Evolutionary conservation across 1,284 basidiomycete species (phyloP), one percentile per base, ranked within the genome.

Genomic region (Sanghuangporus sanghuang): DNA sequence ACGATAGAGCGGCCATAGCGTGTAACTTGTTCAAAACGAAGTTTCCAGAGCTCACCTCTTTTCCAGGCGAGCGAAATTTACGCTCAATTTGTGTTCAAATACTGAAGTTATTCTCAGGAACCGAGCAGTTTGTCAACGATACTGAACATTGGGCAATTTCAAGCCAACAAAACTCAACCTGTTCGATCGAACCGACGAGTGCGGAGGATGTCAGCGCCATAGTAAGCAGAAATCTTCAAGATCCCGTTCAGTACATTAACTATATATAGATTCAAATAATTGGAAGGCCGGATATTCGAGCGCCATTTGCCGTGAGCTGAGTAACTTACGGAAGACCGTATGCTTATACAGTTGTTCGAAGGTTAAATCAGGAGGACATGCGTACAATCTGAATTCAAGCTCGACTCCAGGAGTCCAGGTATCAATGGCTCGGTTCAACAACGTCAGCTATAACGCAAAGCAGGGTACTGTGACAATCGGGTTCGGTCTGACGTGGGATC

Each of bases 361-460:
- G 68, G 65, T 72, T 14, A 68, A 68, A 48, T 61, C 62, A 1
- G 71, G 69, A 32, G 70, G 70, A 9, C 71, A 72, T 62, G 64
- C 68, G 9, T 66, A 59, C n/a, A 69, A 69, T 55, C 63, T 59
- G 1, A 68, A 68, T 8, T 66, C 67, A 49, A 69, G 68, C 55
- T 71, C 70, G n/a, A 69, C 70, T 11, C 55, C 50, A 69, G 27
- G n/a, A 69, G 69, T 11, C 55, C 50, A 69, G 27, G 69, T 72
- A 44, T 64, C 70, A 8, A 67, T 72, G 67, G 44, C 62, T 14
- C 48, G 61, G 2, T 71, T 71, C 53, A 66, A 65, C 27, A 27
- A 64, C 12, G 58, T 68, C 21, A 57, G 32, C 12, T 66, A 65
- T 18, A 52, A 69, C 38, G 56, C 65, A n/a, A 55, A 57, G 18